phyloP scores from a whole-genome alignment of 495 filamentous ascomycete species.

The Copromyces sp. region DNA sequence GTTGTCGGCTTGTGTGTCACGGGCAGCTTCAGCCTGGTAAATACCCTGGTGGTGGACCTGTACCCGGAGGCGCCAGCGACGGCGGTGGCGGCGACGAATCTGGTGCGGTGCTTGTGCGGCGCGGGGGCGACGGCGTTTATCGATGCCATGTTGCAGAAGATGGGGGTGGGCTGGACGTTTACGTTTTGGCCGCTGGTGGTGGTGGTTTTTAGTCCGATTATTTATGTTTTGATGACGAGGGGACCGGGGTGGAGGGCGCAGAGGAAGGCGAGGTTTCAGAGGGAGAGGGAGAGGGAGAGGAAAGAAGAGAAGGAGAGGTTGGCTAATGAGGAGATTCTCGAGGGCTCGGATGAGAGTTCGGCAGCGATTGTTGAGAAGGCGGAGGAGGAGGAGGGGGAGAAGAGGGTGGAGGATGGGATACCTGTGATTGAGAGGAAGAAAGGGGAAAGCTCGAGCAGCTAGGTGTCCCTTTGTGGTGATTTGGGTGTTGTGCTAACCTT shows the following conservation, averaged over 20 bases:
- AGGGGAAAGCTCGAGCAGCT: not conserved
- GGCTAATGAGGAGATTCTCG: not conserved
- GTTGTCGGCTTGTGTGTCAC: slow-evolving; percentile 44
- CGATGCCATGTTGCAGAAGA: slow-evolving; percentile 27
- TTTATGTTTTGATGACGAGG: slow-evolving; percentile 28
- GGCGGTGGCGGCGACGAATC: slow-evolving; percentile 38
- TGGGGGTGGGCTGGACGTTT: slow-evolving; percentile 39
- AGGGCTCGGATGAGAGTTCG: not conserved
- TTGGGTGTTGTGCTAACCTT: not conserved
- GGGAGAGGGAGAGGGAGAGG: slow-evolving; percentile 17
- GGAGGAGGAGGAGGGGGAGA: not conserved
- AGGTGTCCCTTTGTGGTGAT: not conserved
- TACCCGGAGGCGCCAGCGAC: slow-evolving; percentile 36
- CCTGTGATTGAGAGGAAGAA: not conserved
- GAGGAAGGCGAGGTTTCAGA: slow-evolving; percentile 18
- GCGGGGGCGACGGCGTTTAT: slow-evolving; percentile 36
- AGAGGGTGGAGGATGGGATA: not conserved
- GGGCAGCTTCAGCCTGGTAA: slow-evolving; percentile 41
- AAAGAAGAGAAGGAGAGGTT: slow-evolving; percentile 1
- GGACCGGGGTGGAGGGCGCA: slow-evolving; percentile 36
- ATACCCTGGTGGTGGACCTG: slow-evolving; percentile 37
- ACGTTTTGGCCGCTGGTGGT: slow-evolving; percentile 34
- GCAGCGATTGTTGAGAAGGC: not conserved
- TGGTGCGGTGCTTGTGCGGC: slow-evolving; percentile 34
- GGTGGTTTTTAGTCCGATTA: slow-evolving; percentile 23